phyloP scores from a whole-genome alignment of 257 asterid species.

The Echium plantagineum region DNA sequence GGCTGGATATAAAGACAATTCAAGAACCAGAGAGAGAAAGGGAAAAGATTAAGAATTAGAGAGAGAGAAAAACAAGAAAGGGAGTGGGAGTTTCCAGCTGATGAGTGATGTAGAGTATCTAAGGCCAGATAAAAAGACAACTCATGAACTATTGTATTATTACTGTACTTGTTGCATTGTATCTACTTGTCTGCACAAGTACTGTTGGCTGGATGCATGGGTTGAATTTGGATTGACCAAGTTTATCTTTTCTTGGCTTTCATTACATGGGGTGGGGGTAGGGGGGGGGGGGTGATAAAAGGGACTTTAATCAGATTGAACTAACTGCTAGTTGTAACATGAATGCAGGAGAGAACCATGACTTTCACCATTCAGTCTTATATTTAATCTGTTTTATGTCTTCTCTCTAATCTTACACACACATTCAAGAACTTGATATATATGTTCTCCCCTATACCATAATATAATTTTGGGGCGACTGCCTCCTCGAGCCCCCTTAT shows the following conservation, averaged over 20 bases:
- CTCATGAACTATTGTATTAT: slow-evolving; percentile 30
- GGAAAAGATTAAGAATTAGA: not conserved
- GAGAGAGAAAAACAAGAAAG: slow-evolving; percentile 4
- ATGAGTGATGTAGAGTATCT: slow-evolving; percentile 2
- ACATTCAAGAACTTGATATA: not conserved
- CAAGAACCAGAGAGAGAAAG: no score
- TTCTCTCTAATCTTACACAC: not conserved
- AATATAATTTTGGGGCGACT: no score
- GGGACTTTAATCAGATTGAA: slow-evolving; percentile 23
- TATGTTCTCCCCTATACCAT: no score
- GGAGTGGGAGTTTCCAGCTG: slow-evolving; percentile 1
- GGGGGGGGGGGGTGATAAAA: slow-evolving; percentile 3
- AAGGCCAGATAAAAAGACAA: slow-evolving; percentile 25
- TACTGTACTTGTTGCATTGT: slow-evolving; percentile 13
- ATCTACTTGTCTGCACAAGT: slow-evolving; percentile 12
- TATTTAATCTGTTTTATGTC: no score
- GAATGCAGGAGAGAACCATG: slow-evolving; percentile 29
- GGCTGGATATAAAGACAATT: no score
- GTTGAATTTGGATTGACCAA: slow-evolving; percentile 33
- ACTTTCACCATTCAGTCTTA: slow-evolving; percentile 19
- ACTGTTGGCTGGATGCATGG: slow-evolving; percentile 13
- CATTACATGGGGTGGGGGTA: not conserved
- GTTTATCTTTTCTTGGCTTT: slow-evolving; percentile 2
- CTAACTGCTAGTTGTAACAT: slow-evolving; percentile 38
- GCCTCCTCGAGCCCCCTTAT: no score